phyloP scores from a whole-genome alignment of 495 filamentous ascomycete genomes.

The Choiromyces venosus region DNA sequence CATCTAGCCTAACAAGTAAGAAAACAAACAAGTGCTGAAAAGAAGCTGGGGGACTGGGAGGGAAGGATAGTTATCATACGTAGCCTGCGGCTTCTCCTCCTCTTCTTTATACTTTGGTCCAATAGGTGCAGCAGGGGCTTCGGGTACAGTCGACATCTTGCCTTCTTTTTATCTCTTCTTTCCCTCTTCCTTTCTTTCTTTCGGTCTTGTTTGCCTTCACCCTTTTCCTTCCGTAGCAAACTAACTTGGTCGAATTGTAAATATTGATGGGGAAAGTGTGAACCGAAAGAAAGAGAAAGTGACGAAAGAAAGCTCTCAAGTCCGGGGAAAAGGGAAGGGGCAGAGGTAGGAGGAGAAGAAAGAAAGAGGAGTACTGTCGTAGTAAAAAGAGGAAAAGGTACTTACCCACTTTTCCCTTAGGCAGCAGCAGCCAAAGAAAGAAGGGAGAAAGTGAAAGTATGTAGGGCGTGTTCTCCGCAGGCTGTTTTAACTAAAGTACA shows the following conservation, averaged over 20 bases:
- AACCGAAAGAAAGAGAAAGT: too few relatives aligned
- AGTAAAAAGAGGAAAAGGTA: not conserved
- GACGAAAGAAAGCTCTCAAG: too few relatives aligned
- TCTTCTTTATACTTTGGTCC: constrained; percentile 62
- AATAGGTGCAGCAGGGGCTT: constrained; percentile 44
- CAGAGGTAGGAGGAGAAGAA: not conserved
- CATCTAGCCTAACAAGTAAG: constrained; percentile 4
- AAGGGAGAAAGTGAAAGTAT: not conserved
- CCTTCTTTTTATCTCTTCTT: constrained; percentile 7
- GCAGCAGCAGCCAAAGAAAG: not conserved
- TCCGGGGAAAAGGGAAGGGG: not conserved
- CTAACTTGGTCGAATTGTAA: constrained; percentile 7
- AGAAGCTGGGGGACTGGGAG: constrained; percentile 3
- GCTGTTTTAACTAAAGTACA: not conserved
- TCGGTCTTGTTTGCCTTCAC: constrained; percentile 12
- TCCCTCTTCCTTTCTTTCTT: constrained; percentile 17
- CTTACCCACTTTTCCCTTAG: not conserved
- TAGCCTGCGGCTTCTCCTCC: constrained; percentile 64
- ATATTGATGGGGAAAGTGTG: not conserved
- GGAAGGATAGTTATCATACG: constrained; percentile 40
- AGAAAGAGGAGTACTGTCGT: constrained; percentile 22
- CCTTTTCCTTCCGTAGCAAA: constrained; percentile 15
- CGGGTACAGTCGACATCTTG: constrained; percentile 27
- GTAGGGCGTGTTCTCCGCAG: not conserved
- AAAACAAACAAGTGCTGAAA: not conserved